These are phyloP conservation scores for Chiua virens DNA, from an alignment of 768 basidiomycete species.

Conservation along the genomic window DNA sequence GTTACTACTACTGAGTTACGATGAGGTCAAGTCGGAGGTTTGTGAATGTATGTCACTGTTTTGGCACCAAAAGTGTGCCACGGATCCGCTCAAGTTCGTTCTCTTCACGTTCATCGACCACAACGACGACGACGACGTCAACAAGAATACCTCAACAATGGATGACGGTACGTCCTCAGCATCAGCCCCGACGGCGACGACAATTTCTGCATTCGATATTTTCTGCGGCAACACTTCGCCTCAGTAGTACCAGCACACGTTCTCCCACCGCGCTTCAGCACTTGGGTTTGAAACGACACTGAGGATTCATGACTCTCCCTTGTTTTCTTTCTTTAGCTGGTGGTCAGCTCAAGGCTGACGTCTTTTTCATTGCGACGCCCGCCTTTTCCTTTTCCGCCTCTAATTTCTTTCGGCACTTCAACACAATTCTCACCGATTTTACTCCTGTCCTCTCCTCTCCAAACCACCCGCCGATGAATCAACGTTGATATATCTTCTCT, in stretches of 20 bases:
- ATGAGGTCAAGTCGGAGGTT: no score
- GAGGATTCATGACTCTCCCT: conserved; percentile 17
- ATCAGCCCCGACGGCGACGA: conserved; percentile 67
- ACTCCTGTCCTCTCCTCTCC: conserved; percentile 18
- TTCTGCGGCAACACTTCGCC: conserved; percentile 38
- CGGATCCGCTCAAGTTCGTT: conserved; percentile 1
- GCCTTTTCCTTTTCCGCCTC: conserved; percentile 2
- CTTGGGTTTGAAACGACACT: conserved; percentile 28
- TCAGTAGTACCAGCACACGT: conserved; percentile 30
- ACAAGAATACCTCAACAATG: conserved; percentile 40
- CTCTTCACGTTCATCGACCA: conserved; percentile 6
- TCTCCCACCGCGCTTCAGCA: conserved; percentile 32
- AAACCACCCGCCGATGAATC: conserved; percentile 35
- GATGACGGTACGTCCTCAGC: conserved; percentile 83
- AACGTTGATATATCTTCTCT: conserved; percentile 42
- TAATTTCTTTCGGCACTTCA: conserved; percentile 6
- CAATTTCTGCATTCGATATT: conserved; percentile 46
- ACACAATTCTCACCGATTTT: conserved; percentile 14
- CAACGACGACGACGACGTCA: conserved; percentile 24
- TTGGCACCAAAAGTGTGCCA: conserved; percentile 5
- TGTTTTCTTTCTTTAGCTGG: conserved; percentile 16
- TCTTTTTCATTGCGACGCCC: conserved; percentile 1
- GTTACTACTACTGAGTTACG: no score
- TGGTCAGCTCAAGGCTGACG: conserved; percentile 38
- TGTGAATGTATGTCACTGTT: conserved; percentile 22